Evolutionary conservation across 441 rosid genomes (phyloP), one percentile per base, ranked within the genome.

Genomic region (Isatis lusitanica): DNA sequence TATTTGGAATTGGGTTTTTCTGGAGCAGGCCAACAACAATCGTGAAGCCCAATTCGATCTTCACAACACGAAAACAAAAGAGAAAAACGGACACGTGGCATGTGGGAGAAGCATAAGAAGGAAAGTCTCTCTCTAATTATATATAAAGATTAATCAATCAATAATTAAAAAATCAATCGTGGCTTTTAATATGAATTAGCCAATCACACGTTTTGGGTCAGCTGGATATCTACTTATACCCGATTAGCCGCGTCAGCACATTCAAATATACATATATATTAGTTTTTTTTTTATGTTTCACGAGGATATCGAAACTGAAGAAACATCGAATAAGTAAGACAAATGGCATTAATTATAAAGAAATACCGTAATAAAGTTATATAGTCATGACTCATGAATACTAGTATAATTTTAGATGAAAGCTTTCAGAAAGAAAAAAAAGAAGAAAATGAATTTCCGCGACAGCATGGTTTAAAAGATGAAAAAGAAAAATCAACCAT

Each of bases 201-300:
- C 64, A 75, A 43, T 68, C 78, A 61, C 59, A 68, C 68, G 74
- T 35, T 61, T 43, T 52, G 56, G 56, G 57, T 42, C 24, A 51
- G 63, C 69, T 74, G 69, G 69, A 75, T 60, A 31, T 74, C 48
- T 59, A 51, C 78, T 51, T 40, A 28, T 40, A 51, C 68, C 62
- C 74, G 74, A 75, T 43, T 61, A 10, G 64, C 74, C 69, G 63
- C 53, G 38, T 74, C 77, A 74, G 61, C 76, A 65, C 51, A 38
- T 21, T 33, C 15, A 69, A 43, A 35, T 18, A n/a, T n/a, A n/a
- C n/a, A n/a, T n/a, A n/a, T n/a, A n/a, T n/a, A 31, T 5, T 17
- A 38, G 0, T 4, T 4, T 7, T 26, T 3, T 56, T 30, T 42
- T 6, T 12, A 7, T 12, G 28, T 66, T 65, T 50, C 46, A 50